phyloP scores from a whole-genome alignment of 345 rosid species.

The Corchorus capsularis region DNA sequence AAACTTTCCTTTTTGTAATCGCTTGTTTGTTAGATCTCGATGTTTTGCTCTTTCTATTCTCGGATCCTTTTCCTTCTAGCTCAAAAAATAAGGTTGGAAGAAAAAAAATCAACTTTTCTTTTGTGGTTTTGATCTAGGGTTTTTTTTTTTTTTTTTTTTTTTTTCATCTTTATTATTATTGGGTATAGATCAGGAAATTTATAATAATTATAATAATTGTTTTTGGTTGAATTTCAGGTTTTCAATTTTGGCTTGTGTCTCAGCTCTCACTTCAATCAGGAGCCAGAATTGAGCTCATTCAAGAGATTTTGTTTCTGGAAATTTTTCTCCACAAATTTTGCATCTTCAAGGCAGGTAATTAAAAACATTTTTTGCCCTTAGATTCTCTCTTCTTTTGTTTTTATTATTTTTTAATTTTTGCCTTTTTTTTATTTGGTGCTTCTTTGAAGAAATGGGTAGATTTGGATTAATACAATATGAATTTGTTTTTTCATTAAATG shows the following conservation, averaged over 20 bases:
- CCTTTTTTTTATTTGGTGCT: neutral
- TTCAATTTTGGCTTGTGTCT: constrained; percentile 32
- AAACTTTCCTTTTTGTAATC: neutral
- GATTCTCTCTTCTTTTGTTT: neutral
- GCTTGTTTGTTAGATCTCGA: constrained; percentile 21
- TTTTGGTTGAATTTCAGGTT: constrained; percentile 36
- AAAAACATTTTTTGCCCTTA: neutral
- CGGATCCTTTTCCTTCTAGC: constrained; percentile 38
- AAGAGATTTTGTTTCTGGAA: neutral
- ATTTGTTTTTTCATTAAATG: neutral
- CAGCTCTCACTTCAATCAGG: constrained; percentile 42
- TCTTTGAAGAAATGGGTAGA: neutral
- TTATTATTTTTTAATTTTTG: neutral
- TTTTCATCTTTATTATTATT: neutral
- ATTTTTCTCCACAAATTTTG: neutral
- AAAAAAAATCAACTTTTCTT: neutral
- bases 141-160: neutral
- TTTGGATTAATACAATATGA: neutral
- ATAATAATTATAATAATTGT: neutral
- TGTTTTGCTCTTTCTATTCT: constrained; percentile 42
- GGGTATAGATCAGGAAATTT: constrained; percentile 11
- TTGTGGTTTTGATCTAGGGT: neutral
- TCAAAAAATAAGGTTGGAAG: constrained; percentile 37
- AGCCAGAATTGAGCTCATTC: constrained; percentile 28
- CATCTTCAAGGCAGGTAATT: constrained; percentile 7